A percentile compares a stretch with the other conserved stretches of the same genome.
Conservation (phyloP, 208 protist species). For the Trichomonas vaginalis region DNA sequence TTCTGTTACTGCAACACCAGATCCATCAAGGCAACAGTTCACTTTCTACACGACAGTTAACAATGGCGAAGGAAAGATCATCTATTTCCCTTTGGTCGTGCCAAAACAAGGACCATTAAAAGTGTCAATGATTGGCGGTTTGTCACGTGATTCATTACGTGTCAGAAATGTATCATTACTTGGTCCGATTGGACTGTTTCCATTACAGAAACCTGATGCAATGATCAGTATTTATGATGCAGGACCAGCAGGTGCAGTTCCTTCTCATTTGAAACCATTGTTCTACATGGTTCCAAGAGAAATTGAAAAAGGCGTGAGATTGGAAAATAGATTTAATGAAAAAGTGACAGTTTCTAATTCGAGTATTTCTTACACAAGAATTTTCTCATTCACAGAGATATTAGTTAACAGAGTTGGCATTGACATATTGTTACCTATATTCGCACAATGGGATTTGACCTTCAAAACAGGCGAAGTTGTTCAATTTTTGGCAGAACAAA, state of each 20-base stretch:
- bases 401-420: not conserved
- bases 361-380: not conserved
- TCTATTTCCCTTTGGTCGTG: not conserved
- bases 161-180: not conserved
- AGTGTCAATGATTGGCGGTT: not conserved
- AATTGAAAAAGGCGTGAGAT: not conserved
- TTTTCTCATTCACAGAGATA: not conserved
- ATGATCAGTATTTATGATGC: not conserved
- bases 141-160: not conserved
- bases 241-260: not conserved
- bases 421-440: not conserved
- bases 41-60: no score
- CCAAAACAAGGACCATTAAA: not conserved
- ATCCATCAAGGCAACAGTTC: no score
- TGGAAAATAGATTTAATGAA: not conserved
- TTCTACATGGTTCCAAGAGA: not conserved
- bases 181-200: not conserved
- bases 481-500: not conserved
- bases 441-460: not conserved
- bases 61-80: not conserved
- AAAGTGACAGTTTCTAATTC: not conserved
- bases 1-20: not conserved
- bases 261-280: not conserved
- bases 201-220: not conserved
- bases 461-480: not conserved